phyloP scores from a whole-genome alignment of 2,329 filamentous ascomycete species.

The Fusarium kyushuense region DNA sequence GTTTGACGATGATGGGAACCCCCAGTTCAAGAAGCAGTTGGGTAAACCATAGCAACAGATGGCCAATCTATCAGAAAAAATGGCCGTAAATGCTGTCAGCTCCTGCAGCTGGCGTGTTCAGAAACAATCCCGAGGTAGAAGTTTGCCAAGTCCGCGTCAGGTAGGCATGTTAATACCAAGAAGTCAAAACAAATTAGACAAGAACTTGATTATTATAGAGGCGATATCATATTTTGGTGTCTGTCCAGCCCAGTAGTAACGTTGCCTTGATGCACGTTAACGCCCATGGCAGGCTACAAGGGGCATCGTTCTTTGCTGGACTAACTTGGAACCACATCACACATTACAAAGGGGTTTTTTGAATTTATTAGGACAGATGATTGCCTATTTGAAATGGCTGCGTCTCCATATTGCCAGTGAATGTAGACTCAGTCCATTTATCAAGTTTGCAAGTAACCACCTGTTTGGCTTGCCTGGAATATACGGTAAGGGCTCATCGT shows the following conservation, averaged over 20 bases:
- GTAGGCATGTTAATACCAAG: background rate
- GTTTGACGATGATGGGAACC: slow-evolving; percentile 88
- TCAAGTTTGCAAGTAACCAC: background rate
- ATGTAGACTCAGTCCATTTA: background rate
- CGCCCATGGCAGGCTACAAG: background rate
- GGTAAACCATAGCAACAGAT: background rate
- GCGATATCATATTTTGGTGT: background rate
- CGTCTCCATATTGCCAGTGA: background rate
- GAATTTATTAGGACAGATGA: slow-evolving; percentile 10
- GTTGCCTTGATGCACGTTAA: too few species aligned
- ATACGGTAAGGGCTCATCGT: too few species aligned
- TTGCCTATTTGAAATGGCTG: fast-evolving
- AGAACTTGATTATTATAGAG: background rate
- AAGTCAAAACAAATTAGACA: background rate
- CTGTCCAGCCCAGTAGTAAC: background rate
- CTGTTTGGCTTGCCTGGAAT: too few species aligned
- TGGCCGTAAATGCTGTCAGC: too few species aligned
- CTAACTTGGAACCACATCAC: fast-evolving
- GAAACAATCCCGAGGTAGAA: background rate
- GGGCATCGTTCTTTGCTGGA: background rate
- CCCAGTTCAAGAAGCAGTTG: slow-evolving; percentile 52
- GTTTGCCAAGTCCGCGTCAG: background rate
- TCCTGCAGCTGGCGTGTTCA: background rate
- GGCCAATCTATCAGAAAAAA: background rate
- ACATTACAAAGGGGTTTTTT: background rate